These are phyloP conservation scores for Rhizoclosmatium hyalinum DNA, from an alignment of 371 early-diverging fungal species.

Conservation along the genomic window DNA sequence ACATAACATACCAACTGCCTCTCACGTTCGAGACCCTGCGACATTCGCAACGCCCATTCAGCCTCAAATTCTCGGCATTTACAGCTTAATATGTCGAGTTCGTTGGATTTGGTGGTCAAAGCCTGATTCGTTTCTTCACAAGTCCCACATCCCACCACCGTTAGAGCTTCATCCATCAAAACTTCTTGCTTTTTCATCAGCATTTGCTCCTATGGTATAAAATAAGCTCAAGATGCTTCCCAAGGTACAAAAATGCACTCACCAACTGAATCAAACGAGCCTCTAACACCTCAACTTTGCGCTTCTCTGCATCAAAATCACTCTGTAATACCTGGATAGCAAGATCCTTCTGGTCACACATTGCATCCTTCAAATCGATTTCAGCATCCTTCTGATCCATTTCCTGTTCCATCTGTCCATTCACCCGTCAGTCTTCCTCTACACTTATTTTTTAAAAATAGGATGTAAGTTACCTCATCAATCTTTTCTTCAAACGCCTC, in stretches of 20 bases:
- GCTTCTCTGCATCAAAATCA: not conserved
- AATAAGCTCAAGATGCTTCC: not conserved
- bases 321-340: not conserved
- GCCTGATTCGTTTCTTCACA: not conserved
- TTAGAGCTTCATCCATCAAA: not conserved
- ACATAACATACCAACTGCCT: not conserved
- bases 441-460: not conserved
- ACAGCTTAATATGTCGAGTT: too few species aligned
- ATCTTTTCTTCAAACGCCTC: not conserved
- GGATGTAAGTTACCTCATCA: conserved; percentile 6
- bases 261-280: not conserved
- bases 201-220: not conserved
- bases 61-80: too few species aligned
- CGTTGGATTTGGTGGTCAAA: not conserved
- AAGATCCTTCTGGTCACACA: conserved; percentile 8
- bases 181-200: not conserved
- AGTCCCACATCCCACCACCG: not conserved
- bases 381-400: conserved; percentile 4
- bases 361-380: not conserved
- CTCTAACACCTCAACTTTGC: not conserved
- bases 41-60: too few species aligned
- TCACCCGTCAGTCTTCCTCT: not conserved
- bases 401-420: not conserved
- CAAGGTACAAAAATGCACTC: not conserved
- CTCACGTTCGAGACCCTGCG: not conserved